Conservation (phyloP, 345 rosid genomes). For the Firmiana major region DNA sequence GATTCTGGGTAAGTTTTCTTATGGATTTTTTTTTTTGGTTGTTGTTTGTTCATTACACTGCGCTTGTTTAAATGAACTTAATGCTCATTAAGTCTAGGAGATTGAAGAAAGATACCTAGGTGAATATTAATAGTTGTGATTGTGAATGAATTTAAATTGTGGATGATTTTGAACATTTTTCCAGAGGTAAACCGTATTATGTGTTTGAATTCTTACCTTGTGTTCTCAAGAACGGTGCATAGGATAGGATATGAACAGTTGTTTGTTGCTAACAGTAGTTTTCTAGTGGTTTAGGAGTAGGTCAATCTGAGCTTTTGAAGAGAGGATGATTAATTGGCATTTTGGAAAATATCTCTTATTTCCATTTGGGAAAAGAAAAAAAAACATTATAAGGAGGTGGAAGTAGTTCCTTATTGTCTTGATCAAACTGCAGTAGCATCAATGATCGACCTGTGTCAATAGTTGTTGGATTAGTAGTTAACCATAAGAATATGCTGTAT, state of each 20-base stretch:
- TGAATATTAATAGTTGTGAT: background rate
- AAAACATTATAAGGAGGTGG: background rate
- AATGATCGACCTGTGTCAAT: background rate
- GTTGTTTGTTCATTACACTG: background rate
- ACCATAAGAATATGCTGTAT: background rate
- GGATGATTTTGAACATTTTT: background rate
- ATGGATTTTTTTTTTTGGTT: background rate
- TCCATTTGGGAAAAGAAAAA: background rate
- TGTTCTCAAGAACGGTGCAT: background rate
- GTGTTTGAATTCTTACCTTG: background rate
- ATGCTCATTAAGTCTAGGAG: background rate
- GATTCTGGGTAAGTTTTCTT: slow-evolving; percentile 74
- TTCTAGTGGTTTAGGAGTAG: background rate
- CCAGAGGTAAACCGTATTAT: background rate
- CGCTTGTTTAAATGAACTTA: background rate
- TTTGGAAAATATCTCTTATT: background rate
- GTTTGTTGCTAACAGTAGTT: background rate
- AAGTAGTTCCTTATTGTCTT: background rate
- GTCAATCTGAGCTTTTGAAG: background rate
- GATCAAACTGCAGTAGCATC: background rate
- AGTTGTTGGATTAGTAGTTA: background rate
- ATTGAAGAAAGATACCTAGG: background rate
- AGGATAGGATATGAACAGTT: slow-evolving; percentile 1
- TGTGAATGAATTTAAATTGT: background rate
- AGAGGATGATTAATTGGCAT: background rate